These are phyloP conservation scores for Solanum clarkiae DNA, from an alignment of 257 asterid species.

Conservation along the genomic window DNA sequence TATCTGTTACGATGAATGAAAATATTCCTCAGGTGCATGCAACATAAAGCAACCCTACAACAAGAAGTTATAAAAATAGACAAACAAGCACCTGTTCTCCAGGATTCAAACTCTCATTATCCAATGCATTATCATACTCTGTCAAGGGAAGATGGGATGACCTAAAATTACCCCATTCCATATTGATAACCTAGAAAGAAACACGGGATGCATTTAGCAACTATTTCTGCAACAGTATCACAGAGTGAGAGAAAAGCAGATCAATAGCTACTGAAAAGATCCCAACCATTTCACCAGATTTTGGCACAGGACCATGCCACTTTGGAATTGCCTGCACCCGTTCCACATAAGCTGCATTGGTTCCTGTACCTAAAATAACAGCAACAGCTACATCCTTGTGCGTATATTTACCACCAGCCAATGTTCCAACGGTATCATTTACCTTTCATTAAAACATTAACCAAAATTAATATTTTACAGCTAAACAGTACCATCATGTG, in stretches of 20 bases:
- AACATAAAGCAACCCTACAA: background rate
- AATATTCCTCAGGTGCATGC: background rate
- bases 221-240: background rate
- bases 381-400: slow-evolving; percentile 56
- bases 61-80: background rate
- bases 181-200: slow-evolving; percentile 62
- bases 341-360: slow-evolving; percentile 85
- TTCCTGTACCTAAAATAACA: slow-evolving; percentile 86
- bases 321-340: slow-evolving; percentile 90
- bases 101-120: slow-evolving; percentile 70
- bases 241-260: background rate
- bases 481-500: background rate
- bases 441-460: slow-evolving; percentile 35
- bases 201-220: background rate
- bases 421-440: slow-evolving; percentile 82
- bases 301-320: slow-evolving; percentile 84
- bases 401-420: slow-evolving; percentile 75
- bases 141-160: slow-evolving; percentile 84
- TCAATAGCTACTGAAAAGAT: background rate
- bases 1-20: slow-evolving; percentile 27
- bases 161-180: slow-evolving; percentile 97
- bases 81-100: slow-evolving; percentile 57
- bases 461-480: background rate
- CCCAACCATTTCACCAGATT: slow-evolving; percentile 83
- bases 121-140: slow-evolving; percentile 60